A percentile compares a stretch with the other conserved stretches of the same genome.
These are phyloP conservation scores for Suillus brevipes DNA, from an alignment of 768 basidiomycete genomes.

Conservation along the genomic window DNA sequence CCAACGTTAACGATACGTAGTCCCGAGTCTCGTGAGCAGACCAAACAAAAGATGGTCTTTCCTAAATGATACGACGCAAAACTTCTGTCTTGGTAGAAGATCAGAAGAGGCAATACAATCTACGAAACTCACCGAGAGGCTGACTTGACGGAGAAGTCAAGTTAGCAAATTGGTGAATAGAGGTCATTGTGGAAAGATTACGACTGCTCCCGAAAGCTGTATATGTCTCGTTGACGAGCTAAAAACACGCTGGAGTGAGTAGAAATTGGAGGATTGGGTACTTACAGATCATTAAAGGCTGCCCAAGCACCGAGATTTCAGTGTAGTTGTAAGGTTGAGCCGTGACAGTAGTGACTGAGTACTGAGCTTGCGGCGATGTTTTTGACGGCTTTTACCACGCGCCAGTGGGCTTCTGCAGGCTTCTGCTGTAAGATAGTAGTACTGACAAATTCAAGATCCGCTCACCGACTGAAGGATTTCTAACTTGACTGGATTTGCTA, in stretches of 20 bases:
- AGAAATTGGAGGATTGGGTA: neutral
- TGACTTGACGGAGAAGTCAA: neutral
- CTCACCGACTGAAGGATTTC: constrained; percentile 50
- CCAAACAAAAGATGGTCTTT: neutral
- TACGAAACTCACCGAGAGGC: neutral
- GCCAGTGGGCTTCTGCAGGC: too few relatives aligned
- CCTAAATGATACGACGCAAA: neutral
- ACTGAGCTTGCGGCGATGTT: too few relatives aligned
- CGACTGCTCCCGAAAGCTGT: neutral
- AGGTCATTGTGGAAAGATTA: neutral
- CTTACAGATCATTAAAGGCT: neutral
- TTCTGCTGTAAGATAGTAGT: too few relatives aligned
- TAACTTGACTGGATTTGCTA: constrained; percentile 19
- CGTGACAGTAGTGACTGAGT: too few relatives aligned
- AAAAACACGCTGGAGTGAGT: neutral
- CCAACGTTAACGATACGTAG: neutral
- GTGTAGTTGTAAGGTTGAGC: too few relatives aligned
- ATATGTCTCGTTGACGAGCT: neutral
- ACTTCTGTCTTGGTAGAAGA: neutral
- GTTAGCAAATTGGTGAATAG: neutral
- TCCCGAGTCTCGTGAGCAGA: neutral
- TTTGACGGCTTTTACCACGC: too few relatives aligned
- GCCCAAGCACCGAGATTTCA: too few relatives aligned
- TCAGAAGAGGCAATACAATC: neutral
- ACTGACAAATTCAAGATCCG: too few relatives aligned